phyloP scores from a whole-genome alignment of 208 protist species.

The Angomonas ambiguus region DNA sequence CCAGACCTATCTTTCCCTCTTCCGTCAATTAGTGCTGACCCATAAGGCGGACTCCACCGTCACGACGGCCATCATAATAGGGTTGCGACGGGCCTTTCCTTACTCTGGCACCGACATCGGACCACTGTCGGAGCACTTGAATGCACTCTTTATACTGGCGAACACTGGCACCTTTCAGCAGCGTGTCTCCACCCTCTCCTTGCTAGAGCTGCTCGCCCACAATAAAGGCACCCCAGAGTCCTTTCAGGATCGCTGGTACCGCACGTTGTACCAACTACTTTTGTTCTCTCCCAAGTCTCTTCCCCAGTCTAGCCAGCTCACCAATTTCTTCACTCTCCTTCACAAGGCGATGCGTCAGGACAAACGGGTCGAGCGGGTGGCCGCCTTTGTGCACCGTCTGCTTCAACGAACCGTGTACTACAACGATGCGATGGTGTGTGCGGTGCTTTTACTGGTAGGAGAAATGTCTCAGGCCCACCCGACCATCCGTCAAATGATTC shows the following conservation, averaged over 20 bases:
- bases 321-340: conserved; percentile 85
- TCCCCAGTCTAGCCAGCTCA: conserved; percentile 83
- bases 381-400: conserved; percentile 88
- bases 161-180: conserved; percentile 87
- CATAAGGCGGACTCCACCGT: conserved; percentile 75
- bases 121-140: conserved; percentile 77
- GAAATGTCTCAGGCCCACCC: conserved; percentile 71
- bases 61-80: conserved; percentile 87
- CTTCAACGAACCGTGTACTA: conserved; percentile 86
- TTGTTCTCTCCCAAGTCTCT: conserved; percentile 87
- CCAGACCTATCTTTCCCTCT: conserved; percentile 86
- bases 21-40: conserved; percentile 70
- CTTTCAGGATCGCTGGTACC: conserved; percentile 87
- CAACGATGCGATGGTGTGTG: conserved; percentile 82
- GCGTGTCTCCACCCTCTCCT: conserved; percentile 80
- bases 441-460: conserved; percentile 83
- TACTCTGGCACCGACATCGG: conserved; percentile 82
- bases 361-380: conserved; percentile 74
- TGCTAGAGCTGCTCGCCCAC: conserved; percentile 83
- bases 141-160: conserved; percentile 86
- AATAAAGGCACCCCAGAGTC: conserved; percentile 53
- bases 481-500: conserved; percentile 43
- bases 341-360: conserved; percentile 87
- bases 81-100: conserved; percentile 88
- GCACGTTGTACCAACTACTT: conserved; percentile 84